phyloP scores from a whole-genome alignment of 768 basidiomycete species.

The Termitomyces sp. region DNA sequence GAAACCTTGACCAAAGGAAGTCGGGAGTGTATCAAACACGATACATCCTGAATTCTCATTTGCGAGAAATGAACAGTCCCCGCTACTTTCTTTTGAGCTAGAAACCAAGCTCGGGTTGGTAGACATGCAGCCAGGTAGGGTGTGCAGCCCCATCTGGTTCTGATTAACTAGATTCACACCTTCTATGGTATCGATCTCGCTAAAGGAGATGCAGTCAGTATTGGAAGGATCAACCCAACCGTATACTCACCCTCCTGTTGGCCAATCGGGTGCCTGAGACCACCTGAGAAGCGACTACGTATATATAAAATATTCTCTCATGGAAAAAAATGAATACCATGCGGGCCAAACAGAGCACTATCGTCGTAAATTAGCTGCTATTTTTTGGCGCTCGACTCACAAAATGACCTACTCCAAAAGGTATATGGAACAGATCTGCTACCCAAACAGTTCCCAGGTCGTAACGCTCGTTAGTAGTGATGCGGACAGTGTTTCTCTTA shows the following conservation, averaged over 20 bases:
- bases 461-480: constrained; percentile 50
- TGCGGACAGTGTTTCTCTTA: constrained; percentile 67
- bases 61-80: constrained; percentile 50
- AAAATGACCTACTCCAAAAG: constrained; percentile 45
- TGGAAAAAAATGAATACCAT: constrained; percentile 30
- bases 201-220: constrained; percentile 8
- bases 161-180: constrained; percentile 63
- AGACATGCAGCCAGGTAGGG: constrained; percentile 53
- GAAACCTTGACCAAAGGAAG: constrained; percentile 64
- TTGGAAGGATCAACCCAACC: background rate
- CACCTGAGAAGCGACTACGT: constrained; percentile 22
- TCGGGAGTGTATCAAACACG: constrained; percentile 44
- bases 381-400: background rate
- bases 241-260: constrained; percentile 45
- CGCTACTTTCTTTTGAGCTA: constrained; percentile 42
- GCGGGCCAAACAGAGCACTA: constrained; percentile 74
- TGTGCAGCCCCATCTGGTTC: constrained; percentile 73
- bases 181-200: constrained; percentile 80
- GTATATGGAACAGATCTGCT: constrained; percentile 59
- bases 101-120: constrained; percentile 44
- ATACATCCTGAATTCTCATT: constrained; percentile 64
- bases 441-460: constrained; percentile 60
- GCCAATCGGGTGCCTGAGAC: constrained; percentile 57
- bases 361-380: background rate
- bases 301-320: background rate